A percentile compares a stretch with the other conserved stretches of the same genome.
Conservation (phyloP, 345 rosid genomes). For the Balakata baccata region DNA sequence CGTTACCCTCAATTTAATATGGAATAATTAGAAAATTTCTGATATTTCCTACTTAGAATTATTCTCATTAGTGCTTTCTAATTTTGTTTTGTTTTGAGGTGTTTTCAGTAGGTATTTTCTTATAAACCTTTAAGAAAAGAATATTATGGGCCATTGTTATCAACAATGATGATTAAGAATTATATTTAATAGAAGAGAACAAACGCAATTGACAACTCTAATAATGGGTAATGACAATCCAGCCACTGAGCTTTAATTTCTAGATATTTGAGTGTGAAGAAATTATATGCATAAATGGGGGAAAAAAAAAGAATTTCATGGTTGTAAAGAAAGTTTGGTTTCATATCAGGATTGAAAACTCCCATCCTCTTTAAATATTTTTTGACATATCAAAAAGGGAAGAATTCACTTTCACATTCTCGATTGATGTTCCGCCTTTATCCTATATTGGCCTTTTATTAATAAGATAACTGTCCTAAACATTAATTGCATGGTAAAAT, state of each 20-base stretch:
- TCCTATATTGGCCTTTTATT: constrained; percentile 1
- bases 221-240: not conserved
- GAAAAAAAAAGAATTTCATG: not conserved
- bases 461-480: not conserved
- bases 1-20: not conserved
- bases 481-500: not conserved
- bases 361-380: too few species aligned
- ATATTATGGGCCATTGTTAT: not conserved
- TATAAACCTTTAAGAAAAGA: not conserved
- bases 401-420: not conserved
- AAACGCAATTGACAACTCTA: not conserved
- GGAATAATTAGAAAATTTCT: not conserved
- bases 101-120: not conserved
- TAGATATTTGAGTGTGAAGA: not conserved
- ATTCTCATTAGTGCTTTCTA: not conserved
- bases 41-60: not conserved
- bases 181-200: not conserved
- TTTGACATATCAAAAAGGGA: not conserved
- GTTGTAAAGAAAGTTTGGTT: not conserved
- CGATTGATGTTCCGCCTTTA: not conserved
- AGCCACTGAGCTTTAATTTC: not conserved
- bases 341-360: too few species aligned
- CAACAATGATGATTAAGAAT: not conserved
- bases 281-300: not conserved
- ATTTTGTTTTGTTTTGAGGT: not conserved